These are phyloP conservation scores for Arachnomyces sp. DNA, from an alignment of 2,329 filamentous ascomycete genomes.

Conservation along the genomic window DNA sequence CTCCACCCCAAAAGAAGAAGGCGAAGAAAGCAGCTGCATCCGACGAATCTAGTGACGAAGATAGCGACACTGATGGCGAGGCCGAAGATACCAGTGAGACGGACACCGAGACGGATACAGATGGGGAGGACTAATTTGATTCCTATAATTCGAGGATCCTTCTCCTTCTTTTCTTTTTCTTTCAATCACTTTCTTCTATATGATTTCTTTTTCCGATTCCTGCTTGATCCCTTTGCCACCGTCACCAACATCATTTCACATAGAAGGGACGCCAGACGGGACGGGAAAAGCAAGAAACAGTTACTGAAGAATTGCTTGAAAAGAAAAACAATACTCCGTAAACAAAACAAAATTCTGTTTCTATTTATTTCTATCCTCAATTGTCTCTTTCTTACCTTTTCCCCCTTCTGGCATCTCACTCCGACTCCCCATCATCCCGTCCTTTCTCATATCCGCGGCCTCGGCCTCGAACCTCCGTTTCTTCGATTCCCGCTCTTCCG, in stretches of 20 bases:
- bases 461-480: too few relatives aligned
- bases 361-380: too few relatives aligned
- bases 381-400: too few relatives aligned
- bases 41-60: slow-evolving; percentile 57
- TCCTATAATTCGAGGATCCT: slow-evolving; percentile 13
- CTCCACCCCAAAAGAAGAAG: slow-evolving; percentile 49
- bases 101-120: slow-evolving; percentile 68
- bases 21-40: slow-evolving; percentile 45
- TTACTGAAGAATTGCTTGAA: too few relatives aligned
- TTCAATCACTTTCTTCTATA: slow-evolving; percentile 6
- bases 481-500: too few relatives aligned
- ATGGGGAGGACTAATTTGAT: slow-evolving; percentile 48
- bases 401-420: too few relatives aligned
- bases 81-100: slow-evolving; percentile 54
- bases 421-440: too few relatives aligned
- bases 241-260: neutral
- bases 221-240: slow-evolving; percentile 3
- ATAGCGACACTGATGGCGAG: slow-evolving; percentile 54
- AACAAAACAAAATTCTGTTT: too few relatives aligned
- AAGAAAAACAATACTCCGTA: too few relatives aligned
- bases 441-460: too few relatives aligned
- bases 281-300: too few relatives aligned
- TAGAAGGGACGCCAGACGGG: neutral
- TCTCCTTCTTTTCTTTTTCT: slow-evolving; percentile 6
- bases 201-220: neutral